Evolutionary conservation across 2,329 filamentous ascomycete species (phyloP).

Genomic region (Trichophyton benhamiae): DNA sequence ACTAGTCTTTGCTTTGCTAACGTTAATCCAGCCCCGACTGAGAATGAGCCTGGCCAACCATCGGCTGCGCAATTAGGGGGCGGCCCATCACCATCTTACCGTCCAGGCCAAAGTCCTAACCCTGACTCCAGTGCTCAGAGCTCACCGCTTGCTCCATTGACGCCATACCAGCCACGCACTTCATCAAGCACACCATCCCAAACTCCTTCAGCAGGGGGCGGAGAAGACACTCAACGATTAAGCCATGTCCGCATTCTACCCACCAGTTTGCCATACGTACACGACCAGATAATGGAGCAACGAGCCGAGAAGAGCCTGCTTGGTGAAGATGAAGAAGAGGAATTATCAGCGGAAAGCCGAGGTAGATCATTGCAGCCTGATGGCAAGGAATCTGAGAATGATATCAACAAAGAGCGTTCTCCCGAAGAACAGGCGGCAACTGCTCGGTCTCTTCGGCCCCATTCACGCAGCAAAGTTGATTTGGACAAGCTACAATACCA

Average conservation of each 20-base stretch:
- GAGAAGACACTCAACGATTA: conserved; percentile 37
- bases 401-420: conserved; percentile 19
- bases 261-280: conserved; percentile 79
- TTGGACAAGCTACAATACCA: conserved; percentile 49
- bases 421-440: conserved; percentile 71
- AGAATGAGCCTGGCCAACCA: conserved; percentile 19
- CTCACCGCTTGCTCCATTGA: conserved; percentile 7
- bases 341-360: not conserved
- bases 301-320: conserved; percentile 20
- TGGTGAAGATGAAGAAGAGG: not conserved
- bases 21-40: conserved; percentile 4
- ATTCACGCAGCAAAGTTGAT: conserved; percentile 59
- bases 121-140: not conserved
- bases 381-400: conserved; percentile 3
- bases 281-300: conserved; percentile 74
- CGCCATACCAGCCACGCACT: not conserved
- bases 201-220: conserved; percentile 13
- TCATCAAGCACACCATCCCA: not conserved
- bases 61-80: conserved; percentile 17
- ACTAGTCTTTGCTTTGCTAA: not conserved
- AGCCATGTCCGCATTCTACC: conserved; percentile 88
- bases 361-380: not conserved
- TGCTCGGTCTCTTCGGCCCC: conserved; percentile 69
- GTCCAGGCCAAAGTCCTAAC: not conserved
- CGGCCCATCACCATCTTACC: not conserved